phyloP scores from a whole-genome alignment of 306 rosid genomes.

The Abrus precatorius region DNA sequence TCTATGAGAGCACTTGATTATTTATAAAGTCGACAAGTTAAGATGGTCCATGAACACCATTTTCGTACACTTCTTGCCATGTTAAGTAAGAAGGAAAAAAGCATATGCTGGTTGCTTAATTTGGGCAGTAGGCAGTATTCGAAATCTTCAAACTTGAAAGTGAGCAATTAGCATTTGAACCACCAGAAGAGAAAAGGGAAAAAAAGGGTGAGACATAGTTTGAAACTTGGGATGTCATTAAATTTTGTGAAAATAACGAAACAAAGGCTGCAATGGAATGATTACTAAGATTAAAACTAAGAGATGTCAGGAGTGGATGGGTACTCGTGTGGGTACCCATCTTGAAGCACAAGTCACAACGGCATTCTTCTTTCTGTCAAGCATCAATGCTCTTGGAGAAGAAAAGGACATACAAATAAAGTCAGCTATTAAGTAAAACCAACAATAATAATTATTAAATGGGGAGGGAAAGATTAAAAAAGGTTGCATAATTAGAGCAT shows the following conservation, averaged over 20 bases:
- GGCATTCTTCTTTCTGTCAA: constrained; percentile 52
- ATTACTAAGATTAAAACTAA: constrained; percentile 41
- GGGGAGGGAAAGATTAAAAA: constrained; percentile 34
- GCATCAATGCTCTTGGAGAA: constrained; percentile 45
- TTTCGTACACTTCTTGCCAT: constrained; percentile 17
- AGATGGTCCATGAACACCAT: constrained; percentile 37
- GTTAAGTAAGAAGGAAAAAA: constrained; percentile 28
- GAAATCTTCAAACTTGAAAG: constrained; percentile 36
- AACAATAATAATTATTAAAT: constrained; percentile 41
- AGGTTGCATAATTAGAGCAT: constrained; percentile 56
- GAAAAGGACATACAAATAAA: constrained; percentile 56
- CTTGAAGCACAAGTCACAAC: constrained; percentile 48
- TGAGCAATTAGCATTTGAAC: constrained; percentile 39
- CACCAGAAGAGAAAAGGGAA: constrained; percentile 11
- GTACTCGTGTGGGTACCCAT: constrained; percentile 52
- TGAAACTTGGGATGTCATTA: constrained; percentile 47
- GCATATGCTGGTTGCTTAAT: constrained; percentile 47
- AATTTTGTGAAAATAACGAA: constrained; percentile 53
- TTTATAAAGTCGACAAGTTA: constrained; percentile 8
- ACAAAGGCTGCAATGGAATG: constrained; percentile 51
- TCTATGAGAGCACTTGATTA: neutral
- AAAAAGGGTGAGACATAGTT: constrained; percentile 14
- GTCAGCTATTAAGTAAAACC: constrained; percentile 47
- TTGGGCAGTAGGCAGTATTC: constrained; percentile 31
- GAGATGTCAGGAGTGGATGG: constrained; percentile 30